phyloP scores from a whole-genome alignment of 2,329 filamentous ascomycete species.

The Tolypocladium amazonense region DNA sequence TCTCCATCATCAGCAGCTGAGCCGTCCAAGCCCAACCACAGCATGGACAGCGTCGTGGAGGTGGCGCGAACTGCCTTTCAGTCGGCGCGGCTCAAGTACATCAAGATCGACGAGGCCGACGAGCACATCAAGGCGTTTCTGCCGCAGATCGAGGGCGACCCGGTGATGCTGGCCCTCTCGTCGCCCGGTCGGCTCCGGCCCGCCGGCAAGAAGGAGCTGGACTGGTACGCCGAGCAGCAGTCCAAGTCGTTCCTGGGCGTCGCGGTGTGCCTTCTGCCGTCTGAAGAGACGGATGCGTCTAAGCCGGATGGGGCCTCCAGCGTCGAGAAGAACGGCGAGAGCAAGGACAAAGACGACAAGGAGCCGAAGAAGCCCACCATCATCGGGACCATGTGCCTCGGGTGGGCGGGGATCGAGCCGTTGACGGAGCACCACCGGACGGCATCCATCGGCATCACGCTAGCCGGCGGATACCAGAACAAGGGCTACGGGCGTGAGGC shows the following conservation, averaged over 20 bases:
- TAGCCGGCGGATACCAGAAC: conserved; percentile 22
- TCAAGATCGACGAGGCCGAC: conserved; percentile 7
- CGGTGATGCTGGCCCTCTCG: conserved; percentile 6
- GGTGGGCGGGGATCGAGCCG: conserved; percentile 6
- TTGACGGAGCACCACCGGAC: conserved; percentile 8
- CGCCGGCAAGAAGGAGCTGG: conserved; percentile 5
- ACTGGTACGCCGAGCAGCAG: conserved; percentile 3
- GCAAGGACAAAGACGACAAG: neutral
- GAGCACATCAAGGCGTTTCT: conserved; percentile 7
- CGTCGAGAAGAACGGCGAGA: neutral
- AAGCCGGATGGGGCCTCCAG: neutral
- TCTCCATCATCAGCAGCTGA: neutral
- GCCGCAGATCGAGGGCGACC: conserved; percentile 5
- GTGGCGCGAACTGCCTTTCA: conserved; percentile 2
- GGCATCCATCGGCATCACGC: conserved; percentile 21
- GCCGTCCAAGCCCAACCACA: neutral
- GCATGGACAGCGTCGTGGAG: neutral
- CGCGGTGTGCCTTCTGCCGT: conserved; percentile 8
- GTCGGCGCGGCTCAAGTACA: conserved; percentile 8
- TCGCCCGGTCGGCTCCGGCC: conserved; percentile 4
- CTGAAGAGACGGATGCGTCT: neutral
- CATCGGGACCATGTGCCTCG: conserved; percentile 10
- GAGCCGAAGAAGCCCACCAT: conserved; percentile 7
- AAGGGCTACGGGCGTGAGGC: conserved; percentile 34
- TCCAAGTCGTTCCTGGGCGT: conserved; percentile 10